These are phyloP conservation scores for Coemansia sp. DNA, from an alignment of 192 early-diverging fungal species.

Conservation along the genomic window DNA sequence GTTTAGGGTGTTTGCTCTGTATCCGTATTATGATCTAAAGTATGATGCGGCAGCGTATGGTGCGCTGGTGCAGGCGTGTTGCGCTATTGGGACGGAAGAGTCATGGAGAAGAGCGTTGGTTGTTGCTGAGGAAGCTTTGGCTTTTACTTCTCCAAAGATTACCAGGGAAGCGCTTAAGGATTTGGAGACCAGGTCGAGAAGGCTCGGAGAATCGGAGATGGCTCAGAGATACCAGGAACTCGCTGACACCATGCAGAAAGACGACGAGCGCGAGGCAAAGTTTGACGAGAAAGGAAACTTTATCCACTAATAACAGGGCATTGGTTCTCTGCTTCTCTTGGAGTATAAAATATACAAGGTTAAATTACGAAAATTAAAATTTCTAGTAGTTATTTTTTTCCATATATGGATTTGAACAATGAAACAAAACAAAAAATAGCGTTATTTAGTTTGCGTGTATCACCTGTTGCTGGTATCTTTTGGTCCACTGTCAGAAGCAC, in stretches of 20 bases:
- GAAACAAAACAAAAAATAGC: too few relatives aligned
- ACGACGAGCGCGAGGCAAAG: not conserved
- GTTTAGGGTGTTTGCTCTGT: conserved; percentile 49
- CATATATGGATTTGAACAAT: too few relatives aligned
- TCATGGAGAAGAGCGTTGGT: conserved; percentile 46
- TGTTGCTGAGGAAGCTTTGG: conserved; percentile 36
- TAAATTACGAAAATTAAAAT: too few relatives aligned
- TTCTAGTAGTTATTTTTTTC: too few relatives aligned
- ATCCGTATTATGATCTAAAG: conserved; percentile 30
- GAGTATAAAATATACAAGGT: too few relatives aligned
- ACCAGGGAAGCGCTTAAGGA: conserved; percentile 34
- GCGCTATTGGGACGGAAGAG: conserved; percentile 29
- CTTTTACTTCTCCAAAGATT: conserved; percentile 16
- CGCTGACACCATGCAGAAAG: conserved; percentile 15
- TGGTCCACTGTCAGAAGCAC: not conserved
- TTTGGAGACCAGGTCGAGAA: conserved; percentile 25
- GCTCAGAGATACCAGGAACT: conserved; percentile 37
- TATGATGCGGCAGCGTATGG: conserved; percentile 38
- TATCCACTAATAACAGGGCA: not conserved
- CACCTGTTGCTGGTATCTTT: too few relatives aligned
- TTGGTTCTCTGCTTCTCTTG: too few relatives aligned
- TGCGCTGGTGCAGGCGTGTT: conserved; percentile 47
- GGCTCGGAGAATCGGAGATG: conserved; percentile 35
- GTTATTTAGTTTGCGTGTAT: too few relatives aligned
- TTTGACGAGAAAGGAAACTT: conserved; percentile 28